Conservation (phyloP, 352 stramenopile genomes). For the Phytophthora sansomeana region DNA sequence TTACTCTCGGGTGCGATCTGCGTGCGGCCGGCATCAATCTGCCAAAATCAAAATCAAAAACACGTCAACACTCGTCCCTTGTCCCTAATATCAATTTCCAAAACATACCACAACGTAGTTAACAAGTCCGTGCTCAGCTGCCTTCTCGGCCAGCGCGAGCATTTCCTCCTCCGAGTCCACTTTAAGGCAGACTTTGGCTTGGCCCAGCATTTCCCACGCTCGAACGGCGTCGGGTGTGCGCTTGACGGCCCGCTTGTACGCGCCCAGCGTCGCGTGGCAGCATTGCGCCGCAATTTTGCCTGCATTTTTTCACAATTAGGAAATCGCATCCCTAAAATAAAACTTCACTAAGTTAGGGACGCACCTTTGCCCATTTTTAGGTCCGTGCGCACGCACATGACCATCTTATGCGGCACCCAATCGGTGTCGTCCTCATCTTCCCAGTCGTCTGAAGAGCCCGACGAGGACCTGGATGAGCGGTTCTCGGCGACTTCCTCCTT, state of each 20-base stretch:
- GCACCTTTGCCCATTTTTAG: slow-evolving; percentile 97
- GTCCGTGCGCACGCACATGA: slow-evolving; percentile 95
- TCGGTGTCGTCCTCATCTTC: slow-evolving; percentile 65
- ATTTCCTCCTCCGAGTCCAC: slow-evolving; percentile 88
- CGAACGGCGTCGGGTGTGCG: slow-evolving; percentile 71
- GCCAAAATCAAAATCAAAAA: slow-evolving; percentile 3
- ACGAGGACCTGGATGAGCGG: slow-evolving; percentile 36
- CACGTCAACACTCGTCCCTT: slow-evolving; percentile 6
- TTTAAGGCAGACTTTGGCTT: slow-evolving; percentile 89
- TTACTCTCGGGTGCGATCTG: slow-evolving; percentile 89
- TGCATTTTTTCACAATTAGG: slow-evolving; percentile 13
- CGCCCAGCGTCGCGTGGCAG: slow-evolving; percentile 93
- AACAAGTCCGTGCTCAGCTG: slow-evolving; percentile 66
- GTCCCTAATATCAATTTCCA: neutral
- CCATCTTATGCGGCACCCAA: slow-evolving; percentile 92
- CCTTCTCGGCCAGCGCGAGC: slow-evolving; percentile 70
- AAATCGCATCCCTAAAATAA: neutral
- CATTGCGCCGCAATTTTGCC: slow-evolving; percentile 90
- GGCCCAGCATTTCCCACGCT: slow-evolving; percentile 84
- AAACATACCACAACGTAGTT: slow-evolving; percentile 81
- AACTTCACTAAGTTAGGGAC: slow-evolving; percentile 45
- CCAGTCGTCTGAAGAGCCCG: slow-evolving; percentile 63
- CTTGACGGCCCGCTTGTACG: slow-evolving; percentile 94
- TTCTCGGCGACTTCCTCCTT: slow-evolving; percentile 1
- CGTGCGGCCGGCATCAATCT: slow-evolving; percentile 84